Percentiles rank a stretch among this genome's conserved stretches.
phyloP scores from a whole-genome alignment of 2,329 filamentous ascomycete genomes.

The Alternaria triticimaculans region DNA sequence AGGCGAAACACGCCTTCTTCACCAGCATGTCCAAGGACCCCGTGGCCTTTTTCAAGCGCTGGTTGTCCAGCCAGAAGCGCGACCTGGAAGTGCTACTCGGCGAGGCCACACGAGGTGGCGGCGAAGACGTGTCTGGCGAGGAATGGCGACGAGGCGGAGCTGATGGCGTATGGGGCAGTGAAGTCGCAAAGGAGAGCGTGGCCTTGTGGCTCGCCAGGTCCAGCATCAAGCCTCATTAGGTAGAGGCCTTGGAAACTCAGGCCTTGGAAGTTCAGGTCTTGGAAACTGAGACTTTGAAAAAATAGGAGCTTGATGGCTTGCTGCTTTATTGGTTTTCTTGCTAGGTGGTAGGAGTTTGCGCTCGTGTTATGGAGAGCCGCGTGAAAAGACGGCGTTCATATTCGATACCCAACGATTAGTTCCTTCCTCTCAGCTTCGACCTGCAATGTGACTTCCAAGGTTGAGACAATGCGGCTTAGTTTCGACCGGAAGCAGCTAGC shows the following conservation, averaged over 20 bases:
- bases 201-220: constrained; percentile 63
- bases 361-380: not conserved
- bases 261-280: not conserved
- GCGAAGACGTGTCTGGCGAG: constrained; percentile 61
- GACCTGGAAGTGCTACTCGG: constrained; percentile 89
- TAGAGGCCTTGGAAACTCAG: not conserved
- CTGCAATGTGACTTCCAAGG: not conserved
- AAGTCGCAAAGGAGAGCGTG: constrained; percentile 67
- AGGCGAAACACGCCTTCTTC: constrained; percentile 90
- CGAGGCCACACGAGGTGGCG: constrained; percentile 69
- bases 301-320: not conserved
- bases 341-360: not conserved
- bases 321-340: not conserved
- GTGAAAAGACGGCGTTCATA: constrained; percentile 15
- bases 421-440: constrained; percentile 2
- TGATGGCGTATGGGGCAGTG: constrained; percentile 68
- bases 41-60: constrained; percentile 80
- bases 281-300: not conserved
- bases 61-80: constrained; percentile 89
- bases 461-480: not conserved
- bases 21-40: constrained; percentile 80
- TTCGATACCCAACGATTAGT: constrained; percentile 21
- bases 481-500: not conserved
- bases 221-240: constrained; percentile 41
- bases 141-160: constrained; percentile 73